These are phyloP conservation scores for Symbiodinium pilosum DNA, from an alignment of 73 alveolate species.

Conservation along the genomic window DNA sequence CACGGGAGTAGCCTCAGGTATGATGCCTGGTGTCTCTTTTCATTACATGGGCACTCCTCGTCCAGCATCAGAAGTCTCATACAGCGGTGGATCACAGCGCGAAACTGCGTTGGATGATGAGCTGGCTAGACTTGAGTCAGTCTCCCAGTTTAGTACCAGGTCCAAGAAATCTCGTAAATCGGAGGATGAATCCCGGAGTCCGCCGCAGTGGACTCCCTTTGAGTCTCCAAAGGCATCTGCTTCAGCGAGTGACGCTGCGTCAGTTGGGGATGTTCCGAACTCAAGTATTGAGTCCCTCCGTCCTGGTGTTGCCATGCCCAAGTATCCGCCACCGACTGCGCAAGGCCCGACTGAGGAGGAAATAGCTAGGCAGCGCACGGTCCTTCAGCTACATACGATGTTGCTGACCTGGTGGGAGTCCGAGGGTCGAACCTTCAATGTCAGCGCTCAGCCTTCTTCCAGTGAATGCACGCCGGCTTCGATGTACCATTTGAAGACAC, in stretches of 20 bases:
- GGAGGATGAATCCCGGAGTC: not conserved
- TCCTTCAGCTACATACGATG: not conserved
- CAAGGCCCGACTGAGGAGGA: not conserved
- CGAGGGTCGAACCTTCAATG: not conserved
- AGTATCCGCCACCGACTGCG: not conserved
- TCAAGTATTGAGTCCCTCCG: not conserved
- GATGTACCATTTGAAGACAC: conserved; percentile 15
- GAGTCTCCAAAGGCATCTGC: not conserved
- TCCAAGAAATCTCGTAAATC: not conserved
- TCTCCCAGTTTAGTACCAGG: not conserved
- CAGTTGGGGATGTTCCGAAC: not conserved
- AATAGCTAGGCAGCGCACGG: not conserved
- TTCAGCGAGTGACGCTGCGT: not conserved
- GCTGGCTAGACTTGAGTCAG: not conserved
- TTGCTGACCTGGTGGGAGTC: not conserved
- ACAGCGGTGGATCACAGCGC: not conserved
- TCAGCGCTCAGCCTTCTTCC: not conserved
- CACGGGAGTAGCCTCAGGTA: not conserved
- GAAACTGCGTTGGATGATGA: not conserved
- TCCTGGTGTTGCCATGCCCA: not conserved
- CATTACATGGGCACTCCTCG: not conserved
- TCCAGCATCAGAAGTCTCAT: not conserved
- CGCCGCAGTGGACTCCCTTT: not conserved
- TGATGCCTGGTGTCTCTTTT: not conserved
- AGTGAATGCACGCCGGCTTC: too few relatives aligned